Percentiles rank a stretch among this genome's conserved stretches.
Evolutionary conservation across 2,329 filamentous ascomycete species (phyloP).

Genomic region (Capronia epimyces): DNA sequence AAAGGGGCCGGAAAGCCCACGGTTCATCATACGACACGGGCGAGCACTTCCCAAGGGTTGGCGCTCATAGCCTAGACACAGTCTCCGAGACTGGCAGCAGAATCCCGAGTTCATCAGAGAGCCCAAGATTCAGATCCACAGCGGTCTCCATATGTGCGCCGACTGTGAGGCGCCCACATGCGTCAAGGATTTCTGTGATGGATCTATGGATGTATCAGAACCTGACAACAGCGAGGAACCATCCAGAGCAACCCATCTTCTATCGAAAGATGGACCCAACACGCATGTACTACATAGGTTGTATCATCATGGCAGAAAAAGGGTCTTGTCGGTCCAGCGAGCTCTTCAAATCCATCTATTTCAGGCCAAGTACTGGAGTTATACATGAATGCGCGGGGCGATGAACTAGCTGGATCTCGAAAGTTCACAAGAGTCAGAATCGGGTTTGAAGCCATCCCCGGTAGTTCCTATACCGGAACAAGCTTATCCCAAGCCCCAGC

Average conservation of each 20-base stretch:
- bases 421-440: background rate
- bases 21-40: no score
- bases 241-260: background rate
- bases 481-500: background rate
- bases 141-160: background rate
- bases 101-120: background rate
- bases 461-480: no score
- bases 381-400: background rate
- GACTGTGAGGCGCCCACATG: background rate
- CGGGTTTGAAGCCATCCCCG: no score
- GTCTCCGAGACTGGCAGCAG: background rate
- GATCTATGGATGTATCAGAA: background rate
- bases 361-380: background rate
- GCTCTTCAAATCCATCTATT: background rate
- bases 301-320: background rate
- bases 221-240: background rate
- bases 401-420: no score
- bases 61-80: background rate
- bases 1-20: no score
- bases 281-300: background rate
- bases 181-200: conserved; percentile 2
- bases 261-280: background rate
- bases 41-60: background rate
- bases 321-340: background rate
- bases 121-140: background rate